phyloP scores from a whole-genome alignment of 225 moss, liverwort and hornwort genomes.

The Pseudoscleropodium purum region DNA sequence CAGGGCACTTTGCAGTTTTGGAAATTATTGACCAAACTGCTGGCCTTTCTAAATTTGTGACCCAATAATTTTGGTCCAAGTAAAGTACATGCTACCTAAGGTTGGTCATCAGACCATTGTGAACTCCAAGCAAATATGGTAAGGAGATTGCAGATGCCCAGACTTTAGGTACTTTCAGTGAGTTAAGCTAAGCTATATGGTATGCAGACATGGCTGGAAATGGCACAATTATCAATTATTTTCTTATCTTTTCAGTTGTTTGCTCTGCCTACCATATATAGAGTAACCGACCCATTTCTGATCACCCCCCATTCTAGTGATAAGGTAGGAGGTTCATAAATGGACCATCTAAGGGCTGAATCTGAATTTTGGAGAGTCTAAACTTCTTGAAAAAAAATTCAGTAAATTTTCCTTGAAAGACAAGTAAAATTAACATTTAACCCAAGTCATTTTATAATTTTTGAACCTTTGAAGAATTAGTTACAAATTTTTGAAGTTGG shows the following conservation, averaged over 20 bases:
- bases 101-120: not conserved
- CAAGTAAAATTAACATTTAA: too few relatives aligned
- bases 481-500: too few relatives aligned
- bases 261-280: not conserved
- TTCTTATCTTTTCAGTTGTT: not conserved
- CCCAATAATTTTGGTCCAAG: not conserved
- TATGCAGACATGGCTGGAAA: not conserved
- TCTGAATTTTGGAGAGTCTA: too few relatives aligned
- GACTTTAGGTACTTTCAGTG: not conserved
- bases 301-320: too few relatives aligned
- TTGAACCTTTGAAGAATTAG: too few relatives aligned
- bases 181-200: not conserved
- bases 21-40: not conserved
- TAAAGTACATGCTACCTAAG: not conserved
- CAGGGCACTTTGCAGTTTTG: too few relatives aligned
- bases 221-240: not conserved
- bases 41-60: not conserved
- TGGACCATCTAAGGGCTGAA: too few relatives aligned
- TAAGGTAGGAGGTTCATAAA: too few relatives aligned
- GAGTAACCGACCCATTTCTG: too few relatives aligned
- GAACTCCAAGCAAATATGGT: conserved; percentile 5
- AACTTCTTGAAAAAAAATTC: too few relatives aligned
- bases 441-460: too few relatives aligned
- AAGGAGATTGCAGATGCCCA: not conserved
- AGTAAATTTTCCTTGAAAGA: too few relatives aligned